Base-by-base conservation (phyloP, 352 stramenopile species). In the Pythium rhizo-oryzae region DNA sequence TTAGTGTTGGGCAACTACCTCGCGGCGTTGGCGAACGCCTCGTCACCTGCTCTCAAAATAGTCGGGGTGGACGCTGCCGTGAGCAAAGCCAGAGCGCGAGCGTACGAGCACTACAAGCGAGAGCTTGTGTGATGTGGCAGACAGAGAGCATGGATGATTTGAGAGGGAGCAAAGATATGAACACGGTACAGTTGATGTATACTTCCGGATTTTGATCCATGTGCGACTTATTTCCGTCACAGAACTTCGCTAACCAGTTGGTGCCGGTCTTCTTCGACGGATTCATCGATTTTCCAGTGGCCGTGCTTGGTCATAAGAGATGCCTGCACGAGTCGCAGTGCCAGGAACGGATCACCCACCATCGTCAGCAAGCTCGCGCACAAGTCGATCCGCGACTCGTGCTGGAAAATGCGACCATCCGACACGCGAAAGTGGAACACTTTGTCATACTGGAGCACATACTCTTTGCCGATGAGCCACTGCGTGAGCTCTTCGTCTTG, bases 391-490 rank as follows among this genome's bases (percentile, higher is more conserved):
- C 75, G 73, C 1, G 73, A 79, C 37, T 90, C 81, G 61, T 90
- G 79, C 66, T 90, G 81, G 61, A 87, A 87, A 19, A 91, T 71
- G 28, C 66, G 66, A 1, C 76, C 74, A 44, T 70, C 54, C 21
- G 71, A 58, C 5, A n/a, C 7, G 43, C 25, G 15, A 54, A 91
- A 88, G 51, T 91, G 81, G 59, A 91, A 90, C 5, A 88, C 80
- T 58, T 90, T 91, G 65, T 90, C 80, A 71, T 91, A 90, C 62
- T 84, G 76, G 25, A 91, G 75, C 44, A 67, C 62, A 56, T 90
- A 90, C 61, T 83, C 74, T 35, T 84, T 81, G 35, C 81, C 83
- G 35, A 90, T 85, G 15, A 91, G 70, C 53, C 71, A 54, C 57
- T 91, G 80, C 9, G 73, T 65, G 39, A 89, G 73, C 39, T 58